Evolutionary conservation across 1,284 basidiomycete species (phyloP), one percentile per base, ranked within the genome.

Genomic region (Microbotryomycetes sp.): DNA sequence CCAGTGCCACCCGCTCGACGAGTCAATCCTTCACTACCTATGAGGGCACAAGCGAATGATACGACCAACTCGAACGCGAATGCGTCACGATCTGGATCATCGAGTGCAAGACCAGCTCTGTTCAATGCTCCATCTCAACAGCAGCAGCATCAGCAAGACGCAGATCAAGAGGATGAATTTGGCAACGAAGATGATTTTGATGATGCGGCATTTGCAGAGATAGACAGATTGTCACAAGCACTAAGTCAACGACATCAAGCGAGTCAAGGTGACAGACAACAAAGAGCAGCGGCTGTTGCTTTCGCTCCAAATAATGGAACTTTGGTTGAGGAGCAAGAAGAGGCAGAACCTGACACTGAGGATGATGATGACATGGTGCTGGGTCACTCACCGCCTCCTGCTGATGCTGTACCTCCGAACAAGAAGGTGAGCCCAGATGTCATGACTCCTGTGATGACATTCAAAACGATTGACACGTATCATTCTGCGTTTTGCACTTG

Each of bases 71-170:
- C 52, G 12, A 31, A 26, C 14, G 26, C 51, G n/a, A 31, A 29
- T 3, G 30, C 49, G 31, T 36, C 28, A 32, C 23, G 22, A 3
- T 49, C 16, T 1, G n/a, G 2, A 12, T 45, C 31, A 2, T 25
- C 46, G n/a, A 14, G 19, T 9, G 26, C 29, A 19, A 28, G 36
- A 42, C 45, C 25, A 28, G 54, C 64, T 5, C 46, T 67, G 19
- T 67, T 67, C 54, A 65, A 65, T 55, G 47, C 53, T 4, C 54
- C 61, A 22, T 60, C 63, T 14, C 64, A 63, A 2, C 51, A 55
- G 3, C 60, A 45, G 47, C 26, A 25, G 19, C 16, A 9, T 25
- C 26, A 48, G 12, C 19, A 47, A 23, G 56, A 45, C 53, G 54
- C 51, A 4, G 56, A 64, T n/a, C 14, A 49, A 5, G 63, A 56